phyloP scores from a whole-genome alignment of 2,329 filamentous ascomycete genomes.

The Venturia oleaginea region DNA sequence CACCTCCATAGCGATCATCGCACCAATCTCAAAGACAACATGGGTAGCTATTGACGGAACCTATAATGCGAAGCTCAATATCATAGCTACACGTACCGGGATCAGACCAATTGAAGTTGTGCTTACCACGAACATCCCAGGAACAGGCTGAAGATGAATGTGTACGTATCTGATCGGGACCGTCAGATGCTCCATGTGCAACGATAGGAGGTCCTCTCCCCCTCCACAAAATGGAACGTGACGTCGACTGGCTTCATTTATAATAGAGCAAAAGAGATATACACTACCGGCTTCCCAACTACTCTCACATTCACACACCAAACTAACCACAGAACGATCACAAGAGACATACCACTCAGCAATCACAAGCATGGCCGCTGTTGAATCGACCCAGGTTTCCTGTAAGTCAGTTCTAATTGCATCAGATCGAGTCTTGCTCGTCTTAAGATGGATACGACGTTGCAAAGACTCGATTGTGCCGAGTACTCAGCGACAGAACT shows the following conservation, averaged over 20 bases:
- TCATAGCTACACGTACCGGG: not conserved
- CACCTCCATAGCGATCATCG: not conserved
- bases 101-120: not conserved
- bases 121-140: not conserved
- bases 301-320: too few species aligned
- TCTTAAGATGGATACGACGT: not conserved
- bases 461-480: not conserved
- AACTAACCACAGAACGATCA: not conserved
- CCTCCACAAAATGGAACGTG: not conserved
- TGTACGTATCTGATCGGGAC: not conserved
- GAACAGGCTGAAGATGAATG: not conserved
- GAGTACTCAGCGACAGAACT: not conserved
- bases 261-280: not conserved
- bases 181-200: not conserved
- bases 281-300: not conserved
- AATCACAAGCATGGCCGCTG: not conserved
- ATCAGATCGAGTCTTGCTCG: not conserved
- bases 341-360: not conserved
- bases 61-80: not conserved
- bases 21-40: not conserved
- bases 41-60: constrained; percentile 2
- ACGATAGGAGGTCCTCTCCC: not conserved
- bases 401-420: not conserved
- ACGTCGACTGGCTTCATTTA: not conserved
- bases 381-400: not conserved